A percentile compares a stretch with the other conserved stretches of the same genome.
Conservation (phyloP, 2,329 filamentous ascomycete species). For the Chrysoporthe deuterocubensis region DNA sequence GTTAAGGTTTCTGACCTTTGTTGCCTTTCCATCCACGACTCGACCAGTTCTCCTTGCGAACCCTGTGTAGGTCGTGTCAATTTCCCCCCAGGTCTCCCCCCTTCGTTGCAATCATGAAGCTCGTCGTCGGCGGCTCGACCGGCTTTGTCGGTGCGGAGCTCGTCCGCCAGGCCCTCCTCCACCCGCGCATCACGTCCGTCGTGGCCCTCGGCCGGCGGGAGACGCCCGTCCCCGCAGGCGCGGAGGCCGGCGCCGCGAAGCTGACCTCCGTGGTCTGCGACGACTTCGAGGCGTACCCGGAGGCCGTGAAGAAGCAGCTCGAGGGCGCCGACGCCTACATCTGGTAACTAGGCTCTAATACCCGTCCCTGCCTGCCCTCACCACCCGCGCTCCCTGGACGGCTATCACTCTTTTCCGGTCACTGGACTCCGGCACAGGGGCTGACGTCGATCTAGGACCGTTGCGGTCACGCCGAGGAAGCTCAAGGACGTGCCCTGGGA, state of each 20-base stretch:
- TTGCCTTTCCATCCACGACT: too few species aligned
- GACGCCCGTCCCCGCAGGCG: constrained; percentile 34
- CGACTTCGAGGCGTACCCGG: constrained; percentile 47
- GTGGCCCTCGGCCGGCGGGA: constrained; percentile 47
- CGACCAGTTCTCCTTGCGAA: too few species aligned
- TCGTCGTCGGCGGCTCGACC: constrained; percentile 47
- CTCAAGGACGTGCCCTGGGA: constrained; percentile 27
- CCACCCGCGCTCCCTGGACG: too few species aligned
- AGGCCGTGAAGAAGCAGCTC: constrained; percentile 44
- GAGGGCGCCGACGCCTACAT: constrained; percentile 48
- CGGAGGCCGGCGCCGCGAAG: constrained; percentile 36
- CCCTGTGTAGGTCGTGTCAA: background rate
- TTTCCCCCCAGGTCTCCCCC: background rate
- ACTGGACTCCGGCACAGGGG: background rate
- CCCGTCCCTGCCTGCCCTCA: too few species aligned
- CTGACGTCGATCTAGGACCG: constrained; percentile 32
- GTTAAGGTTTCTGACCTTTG: too few species aligned
- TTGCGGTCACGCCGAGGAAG: constrained; percentile 35
- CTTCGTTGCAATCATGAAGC: constrained; percentile 41
- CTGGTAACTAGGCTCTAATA: constrained; percentile 37
- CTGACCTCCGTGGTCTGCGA: constrained; percentile 45
- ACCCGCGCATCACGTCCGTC: constrained; percentile 43
- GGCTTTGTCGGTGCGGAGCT: constrained; percentile 49
- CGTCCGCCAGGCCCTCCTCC: constrained; percentile 46
- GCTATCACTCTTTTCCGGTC: background rate